Base-by-base conservation (phyloP, 2,329 filamentous ascomycete species). In the Diaporthe vaccinii region DNA sequence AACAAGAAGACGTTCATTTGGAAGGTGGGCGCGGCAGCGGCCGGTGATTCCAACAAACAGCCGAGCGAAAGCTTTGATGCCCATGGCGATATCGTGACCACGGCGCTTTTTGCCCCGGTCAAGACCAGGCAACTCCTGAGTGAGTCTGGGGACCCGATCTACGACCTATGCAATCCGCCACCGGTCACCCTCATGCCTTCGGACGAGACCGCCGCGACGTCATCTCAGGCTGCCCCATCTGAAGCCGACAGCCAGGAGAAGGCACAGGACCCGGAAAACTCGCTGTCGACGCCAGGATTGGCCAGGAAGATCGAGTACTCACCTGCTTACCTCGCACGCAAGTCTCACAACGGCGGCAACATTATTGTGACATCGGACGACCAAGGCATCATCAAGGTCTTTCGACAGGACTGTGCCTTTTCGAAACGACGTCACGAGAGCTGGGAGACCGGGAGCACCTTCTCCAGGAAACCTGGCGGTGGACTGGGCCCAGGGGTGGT, bases 361-460 rank as follows among this genome's bases (percentile, higher is more conserved):
- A 98, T 99, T 77, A 93, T 99, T 74, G 91, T 98, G 68, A 98
- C 96, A 0, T 94, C 96, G 2, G 96, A 98, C 82, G 95, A 95
- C 79, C 92, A 91, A 0, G 97, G 97, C 49, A 91, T 92, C 36
- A 97, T 99, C 85, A 98, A 98, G 82, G 93, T 98, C 0, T 98
- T 98, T 82, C 91, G 97, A 28, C 96, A 98, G 83, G 97, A 99
- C 82, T 98, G 96, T 81, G 97, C 96, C 0, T 95, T 90, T 79
- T 84, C 88, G 67, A 98, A 98, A 84, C 92, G 96, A 7, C 89
- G 91, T 73, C 90, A 92, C 74, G 94, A 95, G 73, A 90, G 89
- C 51, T 96, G 93, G 93, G 95, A 98, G 78, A 91, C 93, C 0
- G 89, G 90, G 1, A 96, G 94, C 22, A 91, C 91, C 10, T 93